A percentile compares a stretch with the other conserved stretches of the same genome.
phyloP scores from a whole-genome alignment of 2,329 filamentous ascomycete genomes.

The Penicillium polonicum region DNA sequence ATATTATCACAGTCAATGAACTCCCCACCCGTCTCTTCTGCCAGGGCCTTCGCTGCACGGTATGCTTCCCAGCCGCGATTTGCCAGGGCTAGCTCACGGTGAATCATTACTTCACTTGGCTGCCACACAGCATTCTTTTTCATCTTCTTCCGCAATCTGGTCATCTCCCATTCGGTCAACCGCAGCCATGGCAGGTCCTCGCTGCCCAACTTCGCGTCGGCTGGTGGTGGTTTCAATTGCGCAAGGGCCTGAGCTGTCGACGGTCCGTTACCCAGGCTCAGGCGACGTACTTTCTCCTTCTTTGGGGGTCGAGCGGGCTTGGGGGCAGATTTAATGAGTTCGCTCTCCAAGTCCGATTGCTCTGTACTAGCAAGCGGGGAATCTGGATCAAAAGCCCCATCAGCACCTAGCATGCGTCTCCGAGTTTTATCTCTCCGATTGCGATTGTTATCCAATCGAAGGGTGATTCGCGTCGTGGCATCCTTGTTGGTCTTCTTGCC shows the following conservation, averaged over 20 bases:
- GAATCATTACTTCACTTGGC: slow-evolving; percentile 66
- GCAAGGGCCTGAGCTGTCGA: slow-evolving; percentile 63
- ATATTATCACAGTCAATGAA: slow-evolving; percentile 58
- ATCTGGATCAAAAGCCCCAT: slow-evolving; percentile 43
- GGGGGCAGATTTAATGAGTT: slow-evolving; percentile 14
- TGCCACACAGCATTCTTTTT: slow-evolving; percentile 71
- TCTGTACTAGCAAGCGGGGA: slow-evolving; percentile 49
- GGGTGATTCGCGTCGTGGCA: slow-evolving; percentile 42
- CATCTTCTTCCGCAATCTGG: slow-evolving; percentile 65
- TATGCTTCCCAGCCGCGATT: slow-evolving; percentile 56
- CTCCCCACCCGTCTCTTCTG: slow-evolving; percentile 52
- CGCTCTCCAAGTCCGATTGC: slow-evolving; percentile 44
- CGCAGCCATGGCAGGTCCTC: slow-evolving; percentile 63
- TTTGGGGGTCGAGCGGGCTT: slow-evolving; percentile 34
- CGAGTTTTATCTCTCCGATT: slow-evolving; percentile 34
- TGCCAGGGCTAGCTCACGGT: slow-evolving; percentile 60
- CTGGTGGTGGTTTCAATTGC: slow-evolving; percentile 58
- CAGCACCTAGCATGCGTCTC: slow-evolving; percentile 37
- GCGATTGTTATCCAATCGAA: slow-evolving; percentile 39
- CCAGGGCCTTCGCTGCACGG: slow-evolving; percentile 50
- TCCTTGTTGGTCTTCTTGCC: slow-evolving; percentile 40
- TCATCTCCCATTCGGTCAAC: slow-evolving; percentile 67
- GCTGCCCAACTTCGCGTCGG: slow-evolving; percentile 59
- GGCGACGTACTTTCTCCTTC: slow-evolving; percentile 43
- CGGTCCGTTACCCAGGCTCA: slow-evolving; percentile 31